Percentiles rank a stretch among this genome's conserved stretches.
These are phyloP conservation scores for Aspergillus neotritici DNA, from an alignment of 2,329 filamentous ascomycete genomes.

Conservation along the genomic window DNA sequence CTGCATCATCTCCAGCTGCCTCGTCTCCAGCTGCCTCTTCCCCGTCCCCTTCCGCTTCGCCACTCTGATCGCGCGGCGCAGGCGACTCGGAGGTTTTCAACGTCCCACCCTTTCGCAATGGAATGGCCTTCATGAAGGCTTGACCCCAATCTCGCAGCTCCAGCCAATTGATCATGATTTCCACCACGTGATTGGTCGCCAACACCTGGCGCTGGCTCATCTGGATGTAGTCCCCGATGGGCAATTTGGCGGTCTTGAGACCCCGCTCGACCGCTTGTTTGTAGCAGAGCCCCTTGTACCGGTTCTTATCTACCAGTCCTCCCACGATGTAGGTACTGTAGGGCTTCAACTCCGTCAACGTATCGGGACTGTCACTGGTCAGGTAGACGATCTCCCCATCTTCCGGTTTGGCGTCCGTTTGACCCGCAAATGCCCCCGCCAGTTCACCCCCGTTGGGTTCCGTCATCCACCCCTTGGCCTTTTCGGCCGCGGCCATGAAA, in stretches of 20 bases:
- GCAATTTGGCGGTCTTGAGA: conserved; percentile 81
- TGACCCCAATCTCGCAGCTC: conserved; percentile 86
- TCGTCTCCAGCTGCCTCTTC: conserved; percentile 8
- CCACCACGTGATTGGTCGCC: conserved; percentile 90
- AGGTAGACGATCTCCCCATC: conserved; percentile 73
- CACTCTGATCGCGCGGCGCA: conserved; percentile 23
- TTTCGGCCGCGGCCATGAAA: conserved; percentile 62
- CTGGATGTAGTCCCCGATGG: conserved; percentile 90
- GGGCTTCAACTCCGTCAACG: conserved; percentile 74
- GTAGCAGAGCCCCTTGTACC: conserved; percentile 92
- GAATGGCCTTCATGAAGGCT: conserved; percentile 83
- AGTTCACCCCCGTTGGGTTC: conserved; percentile 51
- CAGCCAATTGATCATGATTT: conserved; percentile 93
- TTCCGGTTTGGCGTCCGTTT: conserved; percentile 26
- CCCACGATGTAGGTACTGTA: conserved; percentile 91
- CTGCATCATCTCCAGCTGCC: conserved; percentile 22
- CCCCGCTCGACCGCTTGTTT: conserved; percentile 67
- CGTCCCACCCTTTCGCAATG: conserved; percentile 77
- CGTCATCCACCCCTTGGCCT: conserved; percentile 64
- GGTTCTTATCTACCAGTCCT: conserved; percentile 90
- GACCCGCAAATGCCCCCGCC: conserved; percentile 53
- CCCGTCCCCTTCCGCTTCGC: conserved; percentile 12
- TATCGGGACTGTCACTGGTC: conserved; percentile 83
- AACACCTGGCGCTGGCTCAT: conserved; percentile 83
- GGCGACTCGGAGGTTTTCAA: conserved; percentile 43